Evolutionary conservation across 2,329 filamentous ascomycete species (phyloP).

Genomic region (Aspergillus novofumigatus): DNA sequence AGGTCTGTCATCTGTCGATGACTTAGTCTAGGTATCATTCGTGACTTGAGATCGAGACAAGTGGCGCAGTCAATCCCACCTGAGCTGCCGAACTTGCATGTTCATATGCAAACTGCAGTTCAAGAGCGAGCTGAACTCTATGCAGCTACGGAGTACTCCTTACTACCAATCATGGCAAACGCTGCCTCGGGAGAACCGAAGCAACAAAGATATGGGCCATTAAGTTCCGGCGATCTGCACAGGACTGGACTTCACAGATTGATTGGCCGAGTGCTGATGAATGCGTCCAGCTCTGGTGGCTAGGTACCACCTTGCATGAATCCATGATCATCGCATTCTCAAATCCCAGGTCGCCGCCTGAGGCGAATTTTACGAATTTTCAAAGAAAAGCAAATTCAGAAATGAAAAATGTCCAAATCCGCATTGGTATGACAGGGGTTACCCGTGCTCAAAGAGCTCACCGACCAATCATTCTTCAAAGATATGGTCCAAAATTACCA

Average conservation of each 20-base stretch:
- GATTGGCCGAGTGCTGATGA: background rate
- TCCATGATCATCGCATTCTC: too few species aligned
- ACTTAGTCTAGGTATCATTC: background rate
- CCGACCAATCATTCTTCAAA: background rate
- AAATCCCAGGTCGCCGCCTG: background rate
- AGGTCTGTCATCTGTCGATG: background rate
- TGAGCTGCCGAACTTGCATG: background rate
- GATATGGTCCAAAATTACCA: constrained; percentile 12
- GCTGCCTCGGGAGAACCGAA: background rate
- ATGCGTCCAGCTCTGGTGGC: background rate
- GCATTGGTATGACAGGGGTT: background rate
- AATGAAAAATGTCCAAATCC: background rate
- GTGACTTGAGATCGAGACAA: background rate
- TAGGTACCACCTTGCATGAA: background rate
- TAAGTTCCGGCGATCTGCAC: background rate
- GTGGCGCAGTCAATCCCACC: background rate
- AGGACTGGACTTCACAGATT: background rate
- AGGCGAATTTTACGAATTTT: background rate
- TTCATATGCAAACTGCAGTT: background rate
- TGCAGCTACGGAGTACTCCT: background rate
- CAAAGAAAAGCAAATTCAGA: background rate
- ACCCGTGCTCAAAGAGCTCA: background rate
- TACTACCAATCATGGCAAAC: too few species aligned
- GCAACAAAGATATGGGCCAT: background rate
- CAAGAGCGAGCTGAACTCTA: background rate